Percentiles rank a stretch among this genome's conserved stretches.
These are phyloP conservation scores for Papiliotrema terrestris DNA, from an alignment of 1,284 basidiomycete genomes.

Conservation along the genomic window DNA sequence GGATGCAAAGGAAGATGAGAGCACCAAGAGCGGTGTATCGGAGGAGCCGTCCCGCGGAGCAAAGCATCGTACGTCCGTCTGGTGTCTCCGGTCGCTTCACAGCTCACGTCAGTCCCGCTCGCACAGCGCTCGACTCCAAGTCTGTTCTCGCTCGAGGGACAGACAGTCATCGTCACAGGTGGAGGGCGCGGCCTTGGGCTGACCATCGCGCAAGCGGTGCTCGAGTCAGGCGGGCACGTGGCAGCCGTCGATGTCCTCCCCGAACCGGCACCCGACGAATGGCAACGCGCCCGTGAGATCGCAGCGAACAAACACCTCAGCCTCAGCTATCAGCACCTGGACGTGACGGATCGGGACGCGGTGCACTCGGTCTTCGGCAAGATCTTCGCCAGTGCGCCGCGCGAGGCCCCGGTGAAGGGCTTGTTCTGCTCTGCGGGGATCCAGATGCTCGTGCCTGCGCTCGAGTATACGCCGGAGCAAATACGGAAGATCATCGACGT, in stretches of 20 bases:
- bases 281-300: conserved; percentile 58
- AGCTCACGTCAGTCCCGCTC: conserved; percentile 2
- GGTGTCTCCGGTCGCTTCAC: not conserved
- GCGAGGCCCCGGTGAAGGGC: conserved; percentile 15
- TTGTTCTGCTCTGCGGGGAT: conserved; percentile 73
- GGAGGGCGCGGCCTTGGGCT: conserved; percentile 75
- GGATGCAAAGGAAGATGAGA: not conserved
- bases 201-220: conserved; percentile 70
- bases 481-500: conserved; percentile 69
- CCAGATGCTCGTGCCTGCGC: conserved; percentile 59
- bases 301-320: conserved; percentile 44
- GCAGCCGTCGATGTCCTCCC: conserved; percentile 71
- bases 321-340: conserved; percentile 63
- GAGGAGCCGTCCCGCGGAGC: too few relatives aligned
- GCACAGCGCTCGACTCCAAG: not conserved
- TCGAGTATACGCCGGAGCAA: conserved; percentile 66
- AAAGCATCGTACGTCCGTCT: not conserved
- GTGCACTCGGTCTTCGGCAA: conserved; percentile 58
- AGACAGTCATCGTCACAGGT: conserved; percentile 72
- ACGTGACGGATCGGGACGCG: conserved; percentile 60
- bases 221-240: conserved; percentile 65
- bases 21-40: too few relatives aligned
- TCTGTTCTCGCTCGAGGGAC: conserved; percentile 64
- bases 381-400: conserved; percentile 58
- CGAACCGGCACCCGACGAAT: conserved; percentile 61